Percentiles rank a stretch among this genome's conserved stretches.
Conservation (phyloP, 306 rosid species). For the Cucurbita pepo region DNA sequence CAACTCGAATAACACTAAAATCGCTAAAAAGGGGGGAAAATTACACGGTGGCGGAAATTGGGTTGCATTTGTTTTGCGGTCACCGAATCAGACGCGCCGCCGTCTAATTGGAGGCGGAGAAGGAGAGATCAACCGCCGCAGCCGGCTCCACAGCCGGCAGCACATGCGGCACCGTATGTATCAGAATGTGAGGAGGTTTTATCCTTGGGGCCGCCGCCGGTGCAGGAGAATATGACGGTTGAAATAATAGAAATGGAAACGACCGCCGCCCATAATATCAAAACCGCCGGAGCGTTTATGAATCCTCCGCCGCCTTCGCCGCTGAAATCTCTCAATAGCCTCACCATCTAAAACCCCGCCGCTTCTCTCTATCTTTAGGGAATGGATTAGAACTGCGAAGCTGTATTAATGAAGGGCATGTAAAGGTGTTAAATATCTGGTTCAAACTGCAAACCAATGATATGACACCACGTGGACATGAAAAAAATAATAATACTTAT, state of each 20-base stretch:
- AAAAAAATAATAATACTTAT: neutral
- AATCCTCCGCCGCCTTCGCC: constrained; percentile 14
- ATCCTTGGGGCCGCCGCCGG: constrained; percentile 42
- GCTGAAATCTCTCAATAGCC: constrained; percentile 22
- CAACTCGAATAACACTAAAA: neutral
- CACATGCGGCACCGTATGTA: constrained; percentile 23
- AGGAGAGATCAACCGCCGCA: constrained; percentile 15
- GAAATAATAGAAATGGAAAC: constrained; percentile 24
- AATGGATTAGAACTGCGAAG: neutral
- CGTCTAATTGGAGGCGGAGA: neutral
- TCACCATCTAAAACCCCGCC: constrained; percentile 21
- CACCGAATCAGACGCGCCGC: neutral
- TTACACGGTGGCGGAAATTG: neutral
- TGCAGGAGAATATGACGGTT: constrained; percentile 40
- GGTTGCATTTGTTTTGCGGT: neutral
- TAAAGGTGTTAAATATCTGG: neutral
- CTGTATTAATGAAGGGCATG: neutral
- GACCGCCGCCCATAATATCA: constrained; percentile 27
- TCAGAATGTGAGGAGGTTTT: constrained; percentile 14
- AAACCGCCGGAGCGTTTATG: neutral
- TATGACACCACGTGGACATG: neutral
- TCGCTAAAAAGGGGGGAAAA: neutral
- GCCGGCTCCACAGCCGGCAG: constrained; percentile 16
- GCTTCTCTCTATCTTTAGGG: neutral
- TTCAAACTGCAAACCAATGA: neutral